Base-by-base conservation (phyloP, 306 rosid species). In the Castanea crenata region DNA sequence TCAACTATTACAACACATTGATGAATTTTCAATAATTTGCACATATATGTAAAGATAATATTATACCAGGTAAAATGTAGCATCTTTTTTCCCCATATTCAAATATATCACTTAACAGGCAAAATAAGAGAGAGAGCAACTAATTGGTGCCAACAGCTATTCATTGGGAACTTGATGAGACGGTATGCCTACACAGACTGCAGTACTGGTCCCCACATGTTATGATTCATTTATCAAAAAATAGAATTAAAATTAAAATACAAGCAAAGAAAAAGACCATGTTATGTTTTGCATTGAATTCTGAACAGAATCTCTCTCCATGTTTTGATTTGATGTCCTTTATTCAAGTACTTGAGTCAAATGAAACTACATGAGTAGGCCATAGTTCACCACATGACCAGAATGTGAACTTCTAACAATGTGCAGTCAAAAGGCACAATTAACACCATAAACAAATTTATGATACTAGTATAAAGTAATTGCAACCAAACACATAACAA, bases 401-500 rank as follows among this genome's bases (percentile, higher is more conserved):
- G 6, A 6, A 20, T 61, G 32, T 61, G 14, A 25, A 61, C 6
- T 25, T 61, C 27, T 23, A 61, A 12, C 34, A 61, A 25, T 6
- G 27, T 25, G 27, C 31, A 21, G 67, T 61, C 67, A 61, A 59
- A 49, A 61, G 31, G 67, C 27, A 27, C 31, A 54, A 46, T 18
- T 71, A 71, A 69, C 34, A 77, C 14, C 7, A 21, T 35, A 23
- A 21, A n/a, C 2, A 44, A 77, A 44, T 31, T 58, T 68, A 20
- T 15, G 5, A 73, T 38, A 11, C 70, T 71, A 55, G 29, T 55
- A 6, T 49, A 49, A 49, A 49, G 3, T 10, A 49, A 49, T 49
- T 49, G 54, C 3, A 49, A 49, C 54, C 54, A 49, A 35, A 56
- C 19, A 25, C 46, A 77, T 74, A 89, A 86, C 89, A 82, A 85